These are phyloP conservation scores for Ustilago esculenta DNA, from an alignment of 1,284 basidiomycete species.

Conservation along the genomic window DNA sequence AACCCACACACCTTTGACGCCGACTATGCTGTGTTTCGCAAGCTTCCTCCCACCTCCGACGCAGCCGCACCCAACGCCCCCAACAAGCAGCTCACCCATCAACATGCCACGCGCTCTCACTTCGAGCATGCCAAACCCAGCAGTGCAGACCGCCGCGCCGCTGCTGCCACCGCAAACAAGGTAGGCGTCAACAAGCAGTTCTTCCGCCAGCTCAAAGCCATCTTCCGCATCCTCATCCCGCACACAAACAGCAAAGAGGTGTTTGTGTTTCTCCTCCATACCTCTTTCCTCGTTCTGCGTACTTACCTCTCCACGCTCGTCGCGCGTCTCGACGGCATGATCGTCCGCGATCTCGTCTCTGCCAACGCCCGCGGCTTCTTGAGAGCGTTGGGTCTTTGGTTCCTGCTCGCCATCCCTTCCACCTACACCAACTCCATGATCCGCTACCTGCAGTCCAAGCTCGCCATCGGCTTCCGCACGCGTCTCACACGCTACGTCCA, in stretches of 20 bases:
- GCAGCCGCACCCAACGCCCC: conserved; percentile 22
- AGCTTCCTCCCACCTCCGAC: conserved; percentile 56
- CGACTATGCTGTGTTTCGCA: conserved; percentile 60
- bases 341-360: conserved; percentile 87
- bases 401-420: conserved; percentile 86
- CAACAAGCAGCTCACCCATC: conserved; percentile 27
- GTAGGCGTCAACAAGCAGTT: conserved; percentile 78
- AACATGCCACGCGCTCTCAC: conserved; percentile 33
- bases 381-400: conserved; percentile 86
- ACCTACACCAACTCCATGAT: conserved; percentile 98
- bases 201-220: conserved; percentile 71
- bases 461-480: conserved; percentile 84
- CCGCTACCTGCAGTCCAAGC: conserved; percentile 87
- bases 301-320: conserved; percentile 79
- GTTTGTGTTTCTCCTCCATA: conserved; percentile 80
- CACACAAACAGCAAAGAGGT: conserved; percentile 73
- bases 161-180: conserved; percentile 62
- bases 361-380: conserved; percentile 87
- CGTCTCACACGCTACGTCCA: conserved; percentile 90
- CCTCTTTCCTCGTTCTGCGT: conserved; percentile 84
- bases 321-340: conserved; percentile 86
- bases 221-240: conserved; percentile 65
- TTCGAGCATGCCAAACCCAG: conserved; percentile 56
- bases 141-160: conserved; percentile 55
- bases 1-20: conserved; percentile 60